Base-by-base conservation (phyloP, 371 early-diverging fungal genomes). In the Saksenaea vasiformis region DNA sequence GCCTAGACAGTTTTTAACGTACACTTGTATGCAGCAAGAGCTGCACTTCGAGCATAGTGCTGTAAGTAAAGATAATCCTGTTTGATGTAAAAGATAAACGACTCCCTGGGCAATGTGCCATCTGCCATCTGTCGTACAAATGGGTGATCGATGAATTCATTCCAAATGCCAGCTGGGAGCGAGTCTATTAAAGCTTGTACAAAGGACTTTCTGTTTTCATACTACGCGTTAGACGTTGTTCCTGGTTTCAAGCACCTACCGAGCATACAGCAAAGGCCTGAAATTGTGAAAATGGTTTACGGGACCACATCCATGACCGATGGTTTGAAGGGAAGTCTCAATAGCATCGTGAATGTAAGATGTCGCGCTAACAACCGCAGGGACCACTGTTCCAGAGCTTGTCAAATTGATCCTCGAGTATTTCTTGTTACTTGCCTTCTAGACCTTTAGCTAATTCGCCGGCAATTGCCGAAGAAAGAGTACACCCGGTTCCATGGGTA, bases 401-500 rank as follows among this genome's bases (percentile, higher is more conserved):
- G 54, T 43, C 38, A 22, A 28, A 59, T 37, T 35, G 15, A 35
- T 15, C 28, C 22, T 39, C 9, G 11, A 31, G 58, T 34, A 22
- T 27, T 5, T 37, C 19, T 58, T 41, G 28, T 15, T 26, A 36
- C 66, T 61, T 75, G 86, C 88, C 84, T 54, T 70, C 64, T 51
- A 71, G 44, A 0, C 88, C 90, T 38, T 77, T 82, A 0, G 90
- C 89, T 19, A 95, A 70, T 59, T 84, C 73, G 2, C 89, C 87
- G 5, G 92, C 87, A 65, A 95, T 89, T 19, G 95, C 93, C 11
- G 93, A 84, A 13, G 91, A 89, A 43, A 93, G 77, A 1, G 95
- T 95, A 65, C 95, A 95, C 41, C 93, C 95, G 0, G 95, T 93
- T 0, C 93, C 93, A 70, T 95, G 95, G 0, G 92, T 91, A 64